Evolutionary conservation across 495 filamentous ascomycete genomes (phyloP).

Genomic region (Xylona heveae): DNA sequence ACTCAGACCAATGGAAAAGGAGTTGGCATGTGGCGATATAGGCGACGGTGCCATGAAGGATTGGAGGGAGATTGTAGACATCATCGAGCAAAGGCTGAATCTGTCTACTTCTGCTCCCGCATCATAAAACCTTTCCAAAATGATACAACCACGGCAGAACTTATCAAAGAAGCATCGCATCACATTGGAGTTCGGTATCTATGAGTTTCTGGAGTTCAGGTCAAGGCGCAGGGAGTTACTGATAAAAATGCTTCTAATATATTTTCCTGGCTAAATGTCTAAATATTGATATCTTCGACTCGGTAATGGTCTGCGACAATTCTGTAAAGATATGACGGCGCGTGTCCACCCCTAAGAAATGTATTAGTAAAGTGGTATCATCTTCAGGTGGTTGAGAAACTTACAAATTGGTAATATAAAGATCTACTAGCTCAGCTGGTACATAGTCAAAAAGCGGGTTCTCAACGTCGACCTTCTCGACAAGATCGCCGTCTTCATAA

Average conservation of each 20-base stretch:
- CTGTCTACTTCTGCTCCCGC: too few species aligned
- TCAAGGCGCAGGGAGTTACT: too few species aligned
- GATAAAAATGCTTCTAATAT: background rate
- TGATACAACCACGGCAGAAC: too few species aligned
- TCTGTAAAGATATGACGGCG: slow-evolving; percentile 58
- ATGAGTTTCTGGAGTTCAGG: too few species aligned
- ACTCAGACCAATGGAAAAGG: slow-evolving; percentile 44
- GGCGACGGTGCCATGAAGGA: slow-evolving; percentile 61
- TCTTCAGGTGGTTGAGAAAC: slow-evolving; percentile 14
- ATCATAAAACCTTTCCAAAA: too few species aligned
- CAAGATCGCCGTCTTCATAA: slow-evolving; percentile 52
- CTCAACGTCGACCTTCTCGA: slow-evolving; percentile 54
- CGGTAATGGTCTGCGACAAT: slow-evolving; percentile 77
- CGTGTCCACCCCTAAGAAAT: slow-evolving; percentile 45
- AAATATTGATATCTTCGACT: slow-evolving; percentile 52
- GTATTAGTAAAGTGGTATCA: background rate
- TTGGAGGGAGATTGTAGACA: slow-evolving; percentile 47
- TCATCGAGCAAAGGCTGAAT: slow-evolving; percentile 28
- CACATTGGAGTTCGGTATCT: too few species aligned
- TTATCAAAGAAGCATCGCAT: too few species aligned
- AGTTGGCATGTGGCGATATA: slow-evolving; percentile 62
- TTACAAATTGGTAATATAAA: slow-evolving; percentile 87
- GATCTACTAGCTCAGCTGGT: slow-evolving; percentile 56
- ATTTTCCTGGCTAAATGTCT: background rate
- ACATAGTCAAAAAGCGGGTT: slow-evolving; percentile 74